Percentiles rank a stretch among this genome's conserved stretches.
Conservation (phyloP, 208 protist species). For the Leptomonas pyrrhocoris region DNA sequence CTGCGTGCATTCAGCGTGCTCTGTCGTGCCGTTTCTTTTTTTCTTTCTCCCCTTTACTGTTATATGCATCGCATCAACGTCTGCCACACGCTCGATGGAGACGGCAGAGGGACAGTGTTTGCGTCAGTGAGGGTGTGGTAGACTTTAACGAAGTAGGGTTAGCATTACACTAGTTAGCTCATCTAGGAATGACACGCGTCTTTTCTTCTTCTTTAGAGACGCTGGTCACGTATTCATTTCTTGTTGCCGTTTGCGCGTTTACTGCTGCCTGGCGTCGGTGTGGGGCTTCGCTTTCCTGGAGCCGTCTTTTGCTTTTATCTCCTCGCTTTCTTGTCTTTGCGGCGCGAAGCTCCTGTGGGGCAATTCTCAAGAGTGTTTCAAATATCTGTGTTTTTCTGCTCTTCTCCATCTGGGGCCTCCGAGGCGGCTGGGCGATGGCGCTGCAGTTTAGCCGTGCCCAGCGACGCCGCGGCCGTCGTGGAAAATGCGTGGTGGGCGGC, state of each 20-base stretch:
- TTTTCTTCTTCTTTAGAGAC: background rate
- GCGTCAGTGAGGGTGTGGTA: constrained; percentile 4
- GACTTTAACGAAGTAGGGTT: constrained; percentile 3
- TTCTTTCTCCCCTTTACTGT: too few relatives aligned
- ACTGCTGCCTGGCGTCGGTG: constrained; percentile 2
- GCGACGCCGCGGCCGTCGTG: too few relatives aligned
- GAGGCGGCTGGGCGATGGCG: too few relatives aligned
- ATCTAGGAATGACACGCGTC: constrained; percentile 8
- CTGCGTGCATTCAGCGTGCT: too few relatives aligned
- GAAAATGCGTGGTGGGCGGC: background rate
- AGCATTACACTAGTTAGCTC: constrained; percentile 23
- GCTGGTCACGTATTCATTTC: background rate
- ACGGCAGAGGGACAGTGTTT: too few relatives aligned
- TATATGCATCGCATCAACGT: too few relatives aligned
- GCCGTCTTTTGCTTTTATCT: background rate
- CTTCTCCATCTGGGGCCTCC: too few relatives aligned
- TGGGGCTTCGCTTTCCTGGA: background rate
- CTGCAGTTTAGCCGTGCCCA: too few relatives aligned
- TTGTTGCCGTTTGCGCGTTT: constrained; percentile 9
- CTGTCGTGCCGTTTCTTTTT: background rate
- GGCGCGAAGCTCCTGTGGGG: background rate
- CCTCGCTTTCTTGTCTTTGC: constrained; percentile 1
- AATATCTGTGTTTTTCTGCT: background rate
- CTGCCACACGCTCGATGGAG: too few relatives aligned
- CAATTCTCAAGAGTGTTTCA: too few relatives aligned